Base-by-base conservation (phyloP, 2,329 filamentous ascomycete species). In the Penicillium sp. region DNA sequence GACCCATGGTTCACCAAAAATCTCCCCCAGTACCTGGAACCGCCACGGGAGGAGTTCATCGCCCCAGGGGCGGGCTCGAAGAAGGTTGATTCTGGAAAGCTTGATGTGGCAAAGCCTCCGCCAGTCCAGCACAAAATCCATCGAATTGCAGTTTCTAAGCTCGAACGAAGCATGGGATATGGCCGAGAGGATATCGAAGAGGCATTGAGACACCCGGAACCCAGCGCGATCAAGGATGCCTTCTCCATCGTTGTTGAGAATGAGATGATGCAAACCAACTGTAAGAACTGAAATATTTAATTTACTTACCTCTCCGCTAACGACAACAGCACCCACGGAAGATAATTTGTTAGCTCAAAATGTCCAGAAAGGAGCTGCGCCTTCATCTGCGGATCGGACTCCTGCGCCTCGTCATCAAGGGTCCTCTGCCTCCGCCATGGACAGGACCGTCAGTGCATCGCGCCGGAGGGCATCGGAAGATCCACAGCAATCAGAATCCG, bases 211-310 rank as follows among this genome's bases (percentile, higher is more conserved):
- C 92, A 91, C 56, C 87, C 94, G 53, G 94, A 99, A 73, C 94
- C 94, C 13, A 97, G 93, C 58, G 93, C 94, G 12, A 97, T 99
- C 81, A 99, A 99, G 78, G 94, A 99, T 77, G 94, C 94, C 1
- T 99, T 97, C 78, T 88, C 97, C 77, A 99, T 99, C 73, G 91
- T 99, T 27, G 87, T 93, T 53, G 94, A 99, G 76, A 97, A 97
- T 73, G 94, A 97, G 75, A 85, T 97, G 73, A 97, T 97, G 93
- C 90, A 93, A 74, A 88, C 88, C 55, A 96, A 92, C 73, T 92
- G 91, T 95, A 81, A 86, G 90, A 86, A 31, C 6, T 45, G 38
- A 9, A 19, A 25, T 6, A 23, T 43, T 19, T 25, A 13, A 38
- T 25, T 21, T 12, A 23, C n/a, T 23, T 46, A 12, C 27, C 10